phyloP scores from a whole-genome alignment of 2,329 filamentous ascomycete genomes.

The Coniella vitis region DNA sequence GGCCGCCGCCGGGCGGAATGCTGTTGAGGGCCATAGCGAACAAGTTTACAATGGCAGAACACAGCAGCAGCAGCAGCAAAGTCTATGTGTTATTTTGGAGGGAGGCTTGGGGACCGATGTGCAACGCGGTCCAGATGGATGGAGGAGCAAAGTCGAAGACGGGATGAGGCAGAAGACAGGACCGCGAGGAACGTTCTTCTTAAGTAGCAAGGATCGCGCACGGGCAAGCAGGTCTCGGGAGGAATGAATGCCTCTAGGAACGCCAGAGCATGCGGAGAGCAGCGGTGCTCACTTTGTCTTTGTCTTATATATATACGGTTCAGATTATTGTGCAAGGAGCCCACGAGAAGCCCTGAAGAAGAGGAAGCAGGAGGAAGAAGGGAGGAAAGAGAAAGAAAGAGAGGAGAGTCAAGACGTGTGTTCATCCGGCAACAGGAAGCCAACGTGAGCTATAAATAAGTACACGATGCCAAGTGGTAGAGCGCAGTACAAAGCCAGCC shows the following conservation, averaged over 20 bases:
- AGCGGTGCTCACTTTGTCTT: background rate
- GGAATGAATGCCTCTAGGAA: too few relatives aligned
- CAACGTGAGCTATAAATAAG: too few relatives aligned
- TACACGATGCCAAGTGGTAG: too few relatives aligned
- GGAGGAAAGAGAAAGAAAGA: background rate
- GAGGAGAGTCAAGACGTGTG: too few relatives aligned
- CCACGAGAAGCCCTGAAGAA: background rate
- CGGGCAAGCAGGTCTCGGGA: too few relatives aligned
- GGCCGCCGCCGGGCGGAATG: conserved; percentile 9
- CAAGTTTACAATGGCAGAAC: background rate
- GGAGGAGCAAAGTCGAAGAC: too few relatives aligned
- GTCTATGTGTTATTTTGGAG: background rate
- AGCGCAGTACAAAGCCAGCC: background rate
- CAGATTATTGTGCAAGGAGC: background rate
- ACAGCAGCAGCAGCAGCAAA: background rate
- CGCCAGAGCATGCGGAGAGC: too few relatives aligned
- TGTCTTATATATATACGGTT: background rate
- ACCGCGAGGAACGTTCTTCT: too few relatives aligned
- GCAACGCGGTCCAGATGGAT: too few relatives aligned
- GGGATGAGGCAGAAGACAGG: too few relatives aligned
- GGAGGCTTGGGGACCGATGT: background rate
- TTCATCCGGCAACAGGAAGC: too few relatives aligned
- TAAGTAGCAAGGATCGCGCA: too few relatives aligned
- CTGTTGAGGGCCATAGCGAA: conserved; percentile 13
- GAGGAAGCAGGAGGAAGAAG: background rate